Base-by-base conservation (phyloP, 495 filamentous ascomycete genomes). In the Cercophora newfieldiana region DNA sequence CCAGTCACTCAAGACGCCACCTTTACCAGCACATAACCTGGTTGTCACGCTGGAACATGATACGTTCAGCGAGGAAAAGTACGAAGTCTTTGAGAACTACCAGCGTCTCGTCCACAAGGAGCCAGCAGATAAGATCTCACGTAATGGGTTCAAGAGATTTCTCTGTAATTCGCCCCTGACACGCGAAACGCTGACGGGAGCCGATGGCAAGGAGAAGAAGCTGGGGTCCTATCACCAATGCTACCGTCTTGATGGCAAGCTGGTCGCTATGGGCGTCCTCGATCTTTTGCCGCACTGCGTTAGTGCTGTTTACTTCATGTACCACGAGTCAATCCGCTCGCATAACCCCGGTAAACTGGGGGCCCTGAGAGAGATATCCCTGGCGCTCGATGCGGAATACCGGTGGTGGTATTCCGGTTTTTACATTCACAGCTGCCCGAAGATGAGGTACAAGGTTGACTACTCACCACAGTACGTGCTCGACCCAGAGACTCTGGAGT, bases 171-270 rank as follows among this genome's bases (percentile, higher is more conserved):
- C 94, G 1, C 92, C 95, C 0, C 74, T 99, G 29, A 80, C 77
- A 31, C 83, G 85, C 29, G 82, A 74, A 19, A 84, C 79, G 1
- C 59, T 76, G 10, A 77, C 75, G 7, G 67, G 74, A 5, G 68
- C 81, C 25, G 78, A 83, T 37, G 84, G 83, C 19, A 72, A 67
- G 57, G 82, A 85, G 60, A 86, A 88, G 59, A 83, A 82, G 69
- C 78, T 96, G 2, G 95, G 95, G 7, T 94, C 91, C n/a, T 97
- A 88, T 77, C 95, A 99, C 73, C 94, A 97, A 75, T 95, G 91
- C 79, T 97, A 99, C 77, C 86, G 95, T 29, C 80, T 99, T 25
- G 93, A 97, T 76, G 95, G 93, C 19, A 84, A 88, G 60, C 84
- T 99, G 33, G 87, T 98, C 37, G 95, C 95, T 18, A 85, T 99